These are phyloP conservation scores for Mallotus nudiflorus DNA, from an alignment of 345 rosid genomes.

Conservation along the genomic window DNA sequence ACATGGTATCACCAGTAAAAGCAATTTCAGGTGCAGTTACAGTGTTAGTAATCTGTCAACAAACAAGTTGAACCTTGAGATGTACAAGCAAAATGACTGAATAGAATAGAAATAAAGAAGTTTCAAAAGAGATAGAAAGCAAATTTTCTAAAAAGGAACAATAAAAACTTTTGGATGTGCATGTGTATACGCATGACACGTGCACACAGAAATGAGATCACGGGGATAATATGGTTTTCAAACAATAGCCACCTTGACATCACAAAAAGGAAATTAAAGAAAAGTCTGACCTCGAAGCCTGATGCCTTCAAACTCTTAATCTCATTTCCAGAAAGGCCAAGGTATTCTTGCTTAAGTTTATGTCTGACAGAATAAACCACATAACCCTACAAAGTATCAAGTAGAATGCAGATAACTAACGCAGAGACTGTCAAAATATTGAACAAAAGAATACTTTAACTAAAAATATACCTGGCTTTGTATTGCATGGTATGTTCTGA, in stretches of 20 bases:
- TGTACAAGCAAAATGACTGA: constrained; percentile 3
- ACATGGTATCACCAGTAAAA: constrained; percentile 90
- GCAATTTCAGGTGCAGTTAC: constrained; percentile 74
- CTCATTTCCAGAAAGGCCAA: constrained; percentile 68
- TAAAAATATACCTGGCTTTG: constrained; percentile 66
- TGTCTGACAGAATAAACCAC: constrained; percentile 71
- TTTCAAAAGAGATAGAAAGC: not conserved
- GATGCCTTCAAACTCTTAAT: constrained; percentile 76
- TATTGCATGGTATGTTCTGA: constrained; percentile 85
- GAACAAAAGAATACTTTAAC: not conserved
- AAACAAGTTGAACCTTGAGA: constrained; percentile 24
- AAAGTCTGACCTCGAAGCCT: constrained; percentile 73
- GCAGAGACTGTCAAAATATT: not conserved
- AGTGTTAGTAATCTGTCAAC: constrained; percentile 70
- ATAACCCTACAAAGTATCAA: constrained; percentile 63
- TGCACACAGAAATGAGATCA: too few species aligned
- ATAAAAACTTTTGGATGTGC: too few species aligned
- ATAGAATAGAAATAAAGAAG: not conserved
- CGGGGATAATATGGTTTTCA: too few species aligned
- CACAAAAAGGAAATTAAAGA: not conserved
- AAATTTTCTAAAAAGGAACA: too few species aligned
- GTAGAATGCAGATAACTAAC: constrained; percentile 3
- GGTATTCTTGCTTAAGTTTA: constrained; percentile 75
- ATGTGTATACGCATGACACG: too few species aligned
- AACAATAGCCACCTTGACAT: not conserved